Evolutionary conservation across 495 filamentous ascomycete species (phyloP).

Genomic region (Neurospora hispaniola): DNA sequence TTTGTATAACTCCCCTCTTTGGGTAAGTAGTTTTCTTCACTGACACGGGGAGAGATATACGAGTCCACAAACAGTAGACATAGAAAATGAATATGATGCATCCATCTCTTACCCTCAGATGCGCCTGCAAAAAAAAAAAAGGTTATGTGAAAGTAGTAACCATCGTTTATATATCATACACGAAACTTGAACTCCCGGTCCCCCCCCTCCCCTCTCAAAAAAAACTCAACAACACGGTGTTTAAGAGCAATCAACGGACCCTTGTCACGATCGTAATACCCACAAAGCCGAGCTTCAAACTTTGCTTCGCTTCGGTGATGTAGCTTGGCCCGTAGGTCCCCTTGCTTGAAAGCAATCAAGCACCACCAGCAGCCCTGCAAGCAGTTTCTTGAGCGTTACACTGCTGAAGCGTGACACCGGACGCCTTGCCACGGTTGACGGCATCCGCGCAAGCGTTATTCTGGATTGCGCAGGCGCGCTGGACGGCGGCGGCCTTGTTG

Average conservation of each 20-base stretch:
- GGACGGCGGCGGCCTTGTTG: constrained; percentile 28
- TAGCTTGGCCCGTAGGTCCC: not conserved
- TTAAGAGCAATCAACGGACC: not conserved
- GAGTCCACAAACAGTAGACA: not conserved
- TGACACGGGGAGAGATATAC: too few species aligned
- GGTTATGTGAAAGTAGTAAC: not conserved
- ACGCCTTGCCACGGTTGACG: constrained; percentile 26
- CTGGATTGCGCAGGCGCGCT: constrained; percentile 36
- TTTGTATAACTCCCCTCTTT: not conserved
- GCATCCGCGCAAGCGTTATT: constrained; percentile 41
- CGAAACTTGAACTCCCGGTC: not conserved
- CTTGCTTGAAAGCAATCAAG: constrained; percentile 2
- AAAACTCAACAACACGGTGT: not conserved
- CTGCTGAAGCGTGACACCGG: constrained; percentile 25
- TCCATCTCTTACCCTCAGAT: not conserved
- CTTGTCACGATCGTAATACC: not conserved
- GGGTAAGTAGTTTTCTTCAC: too few species aligned
- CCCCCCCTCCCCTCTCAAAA: not conserved
- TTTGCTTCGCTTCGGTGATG: not conserved
- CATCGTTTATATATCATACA: not conserved
- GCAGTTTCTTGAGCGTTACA: constrained; percentile 34
- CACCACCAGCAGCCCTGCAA: constrained; percentile 17
- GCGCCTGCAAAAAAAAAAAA: not conserved
- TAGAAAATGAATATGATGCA: not conserved
- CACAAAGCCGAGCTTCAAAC: not conserved